Base-by-base conservation (phyloP, 75 land plant species). In the Cupressus sempervirens region DNA sequence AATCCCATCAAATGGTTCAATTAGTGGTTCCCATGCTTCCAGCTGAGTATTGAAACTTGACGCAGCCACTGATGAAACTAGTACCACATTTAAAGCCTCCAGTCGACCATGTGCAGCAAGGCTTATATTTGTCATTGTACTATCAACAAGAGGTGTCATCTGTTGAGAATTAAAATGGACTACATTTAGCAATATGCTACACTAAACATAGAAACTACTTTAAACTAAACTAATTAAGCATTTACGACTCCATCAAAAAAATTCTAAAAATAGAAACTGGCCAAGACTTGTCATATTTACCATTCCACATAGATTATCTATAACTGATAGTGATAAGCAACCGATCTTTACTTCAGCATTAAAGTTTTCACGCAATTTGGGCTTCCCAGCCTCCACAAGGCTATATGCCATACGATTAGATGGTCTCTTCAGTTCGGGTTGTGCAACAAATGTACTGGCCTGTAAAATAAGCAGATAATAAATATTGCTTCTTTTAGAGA, bases 1-100 rank as follows among this genome's bases (percentile, higher is more conserved):
- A 76, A 98, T 96, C 40, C 99, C 99, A 85, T 98, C 97, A 90
- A 98, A 98, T 53, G 99, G 96, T 79, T 98, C 99, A 48, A 98
- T 86, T 81, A 98, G 90, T 68, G 99, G 99, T 84, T 98, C 99
- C 99, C 99, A 98, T 67, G 97, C 90, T 89, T 95, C 97, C 46
- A 98, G 86, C 53, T 93, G 93, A n/a, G 93, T 75, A 83, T 98
- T 98, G 88, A 98, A 98, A 54, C 97, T 94, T 45, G 99, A 98
- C 29, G 98, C 95, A 80, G 99, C 98, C 86, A 96, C 93, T 40
- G 94, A 95, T 68, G 94, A 95, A 40, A 96, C 80, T 7, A 94
- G 83, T 16, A 94, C 99, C 38, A 94, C 94, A 95, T 91, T 94
- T 91, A 98, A 90, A 53, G 98, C 93, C 45, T 98, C 96, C 23